phyloP scores from a whole-genome alignment of 2,329 filamentous ascomycete species.

The Botrytis byssoidea region DNA sequence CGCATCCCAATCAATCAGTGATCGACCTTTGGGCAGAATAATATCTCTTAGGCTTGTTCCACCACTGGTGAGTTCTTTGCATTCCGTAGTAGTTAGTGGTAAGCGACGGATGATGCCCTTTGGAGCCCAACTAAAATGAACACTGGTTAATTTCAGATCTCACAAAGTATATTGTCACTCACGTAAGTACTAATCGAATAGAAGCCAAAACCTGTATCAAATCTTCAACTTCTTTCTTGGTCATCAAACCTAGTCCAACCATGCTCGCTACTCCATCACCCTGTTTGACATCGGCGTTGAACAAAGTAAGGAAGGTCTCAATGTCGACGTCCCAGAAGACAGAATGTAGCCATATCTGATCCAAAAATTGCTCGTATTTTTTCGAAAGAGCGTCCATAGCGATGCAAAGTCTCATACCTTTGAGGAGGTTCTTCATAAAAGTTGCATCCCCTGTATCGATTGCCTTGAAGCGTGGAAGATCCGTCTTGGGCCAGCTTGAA shows the following conservation, averaged over 20 bases:
- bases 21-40: not conserved
- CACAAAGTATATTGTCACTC: not conserved
- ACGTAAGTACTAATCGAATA: not conserved
- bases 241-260: not conserved
- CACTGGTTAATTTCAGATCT: not conserved
- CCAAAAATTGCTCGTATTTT: not conserved
- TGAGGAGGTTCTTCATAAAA: not conserved
- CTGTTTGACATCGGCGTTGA: not conserved
- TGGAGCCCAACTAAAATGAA: conserved; percentile 2
- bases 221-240: not conserved
- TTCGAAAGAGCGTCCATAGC: not conserved
- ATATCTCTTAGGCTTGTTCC: not conserved
- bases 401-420: not conserved
- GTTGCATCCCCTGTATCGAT: not conserved
- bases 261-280: not conserved
- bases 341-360: not conserved
- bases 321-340: conserved; percentile 4
- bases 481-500: conserved; percentile 1
- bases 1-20: not conserved
- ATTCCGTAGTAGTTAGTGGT: not conserved
- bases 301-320: not conserved
- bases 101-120: not conserved
- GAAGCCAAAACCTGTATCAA: not conserved
- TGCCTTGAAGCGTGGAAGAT: not conserved
- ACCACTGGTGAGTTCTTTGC: not conserved